These are phyloP conservation scores for Coleophoma eucalyptorum DNA, from an alignment of 2,329 filamentous ascomycete species.

Conservation along the genomic window DNA sequence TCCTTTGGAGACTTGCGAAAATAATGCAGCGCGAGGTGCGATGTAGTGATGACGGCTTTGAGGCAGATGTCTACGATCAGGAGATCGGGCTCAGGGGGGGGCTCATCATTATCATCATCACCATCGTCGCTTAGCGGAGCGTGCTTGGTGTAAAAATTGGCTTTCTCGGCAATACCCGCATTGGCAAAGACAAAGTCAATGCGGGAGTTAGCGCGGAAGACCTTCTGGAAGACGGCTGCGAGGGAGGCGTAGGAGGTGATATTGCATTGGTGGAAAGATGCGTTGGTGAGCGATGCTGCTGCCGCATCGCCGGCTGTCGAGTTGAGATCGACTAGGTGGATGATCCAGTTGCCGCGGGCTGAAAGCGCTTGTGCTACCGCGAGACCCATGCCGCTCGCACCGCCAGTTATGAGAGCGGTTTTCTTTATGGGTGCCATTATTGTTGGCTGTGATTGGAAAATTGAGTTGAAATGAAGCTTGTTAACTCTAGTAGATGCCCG, in stretches of 20 bases:
- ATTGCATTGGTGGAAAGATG: neutral
- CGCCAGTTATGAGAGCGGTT: too few relatives aligned
- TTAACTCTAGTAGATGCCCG: too few relatives aligned
- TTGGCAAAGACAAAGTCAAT: constrained; percentile 10
- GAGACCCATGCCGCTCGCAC: neutral
- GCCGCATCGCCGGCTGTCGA: neutral
- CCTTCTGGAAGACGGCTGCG: neutral
- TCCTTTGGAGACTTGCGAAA: neutral
- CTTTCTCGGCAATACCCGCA: constrained; percentile 5
- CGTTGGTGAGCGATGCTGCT: neutral
- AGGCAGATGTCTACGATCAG: neutral
- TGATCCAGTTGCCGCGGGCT: neutral
- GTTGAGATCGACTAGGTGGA: neutral
- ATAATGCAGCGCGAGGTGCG: neutral
- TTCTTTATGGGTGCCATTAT: too few relatives aligned
- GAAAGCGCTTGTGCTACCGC: neutral
- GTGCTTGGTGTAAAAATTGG: constrained; percentile 7
- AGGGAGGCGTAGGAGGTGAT: neutral
- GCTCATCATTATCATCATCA: neutral
- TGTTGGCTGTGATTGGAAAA: too few relatives aligned
- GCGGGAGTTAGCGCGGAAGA: neutral
- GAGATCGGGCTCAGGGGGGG: neutral
- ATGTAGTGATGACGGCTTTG: neutral
- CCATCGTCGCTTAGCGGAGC: too few relatives aligned
- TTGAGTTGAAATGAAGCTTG: too few relatives aligned